Conservation (phyloP, 305 asterid species). For the Solanum chacoense region DNA sequence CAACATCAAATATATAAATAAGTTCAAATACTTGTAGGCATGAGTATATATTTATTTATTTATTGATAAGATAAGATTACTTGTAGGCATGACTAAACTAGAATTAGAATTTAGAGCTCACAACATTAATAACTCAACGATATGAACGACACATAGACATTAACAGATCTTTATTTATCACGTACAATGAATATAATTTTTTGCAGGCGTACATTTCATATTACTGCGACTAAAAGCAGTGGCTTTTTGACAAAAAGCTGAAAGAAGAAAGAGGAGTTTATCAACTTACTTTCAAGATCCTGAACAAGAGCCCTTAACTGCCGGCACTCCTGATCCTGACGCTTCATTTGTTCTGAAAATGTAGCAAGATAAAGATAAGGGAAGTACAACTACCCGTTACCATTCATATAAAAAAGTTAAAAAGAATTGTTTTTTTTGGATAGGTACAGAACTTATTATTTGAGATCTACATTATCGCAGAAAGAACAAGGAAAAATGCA, state of each 20-base stretch:
- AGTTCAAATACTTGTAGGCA: background rate
- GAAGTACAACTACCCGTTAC: background rate
- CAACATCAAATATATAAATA: conserved; percentile 11
- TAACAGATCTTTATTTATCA: background rate
- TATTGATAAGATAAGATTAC: background rate
- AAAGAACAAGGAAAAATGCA: background rate
- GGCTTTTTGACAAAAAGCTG: background rate
- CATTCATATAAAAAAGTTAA: background rate
- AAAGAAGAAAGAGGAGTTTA: background rate
- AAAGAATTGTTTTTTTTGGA: background rate
- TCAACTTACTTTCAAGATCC: conserved; percentile 71
- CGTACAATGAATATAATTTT: background rate
- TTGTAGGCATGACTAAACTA: background rate
- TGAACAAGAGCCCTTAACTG: conserved; percentile 82
- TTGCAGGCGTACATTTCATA: background rate
- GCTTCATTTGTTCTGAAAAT: conserved; percentile 68
- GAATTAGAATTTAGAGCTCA: background rate
- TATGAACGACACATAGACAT: background rate
- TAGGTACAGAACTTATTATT: background rate
- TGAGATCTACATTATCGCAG: background rate
- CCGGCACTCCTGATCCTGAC: conserved; percentile 61
- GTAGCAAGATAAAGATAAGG: conserved; percentile 13
- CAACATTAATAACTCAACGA: background rate
- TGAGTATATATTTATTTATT: background rate
- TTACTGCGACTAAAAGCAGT: background rate